phyloP scores from a whole-genome alignment of 2,329 filamentous ascomycete genomes.

The Penicillium oxalicum region DNA sequence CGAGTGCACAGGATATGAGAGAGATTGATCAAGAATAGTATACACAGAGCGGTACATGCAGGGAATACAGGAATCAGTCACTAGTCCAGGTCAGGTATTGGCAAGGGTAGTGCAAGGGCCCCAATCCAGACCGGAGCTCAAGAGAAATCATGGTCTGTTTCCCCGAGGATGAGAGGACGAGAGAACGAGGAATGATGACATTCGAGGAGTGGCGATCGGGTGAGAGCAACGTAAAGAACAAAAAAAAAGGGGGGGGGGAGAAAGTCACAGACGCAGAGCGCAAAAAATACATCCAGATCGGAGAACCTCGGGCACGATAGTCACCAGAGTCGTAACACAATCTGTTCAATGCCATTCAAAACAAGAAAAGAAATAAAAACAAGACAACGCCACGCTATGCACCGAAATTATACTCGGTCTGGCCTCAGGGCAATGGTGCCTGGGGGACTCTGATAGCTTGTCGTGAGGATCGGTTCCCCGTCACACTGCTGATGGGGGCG shows the following conservation, averaged over 20 bases:
- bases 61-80: too few species aligned
- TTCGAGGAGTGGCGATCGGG: constrained; percentile 63
- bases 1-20: too few species aligned
- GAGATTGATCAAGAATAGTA: too few species aligned
- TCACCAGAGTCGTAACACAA: constrained; percentile 8
- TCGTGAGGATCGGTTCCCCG: not conserved
- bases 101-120: too few species aligned
- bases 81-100: too few species aligned
- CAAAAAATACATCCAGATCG: constrained; percentile 57
- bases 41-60: too few species aligned
- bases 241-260: constrained; percentile 27
- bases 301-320: constrained; percentile 13
- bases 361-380: too few species aligned
- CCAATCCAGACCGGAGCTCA: too few species aligned
- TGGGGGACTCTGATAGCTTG: constrained; percentile 2
- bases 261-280: constrained; percentile 36
- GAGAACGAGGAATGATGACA: constrained; percentile 8
- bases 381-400: constrained; percentile 38
- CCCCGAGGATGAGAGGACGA: not conserved
- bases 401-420: constrained; percentile 26
- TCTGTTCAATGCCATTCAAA: constrained; percentile 27
- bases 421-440: constrained; percentile 13
- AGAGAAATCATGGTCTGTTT: too few species aligned
- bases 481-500: not conserved
- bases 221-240: constrained; percentile 24